Conservation (phyloP, 2,329 filamentous ascomycete genomes). For the Botrytis galanthina region DNA sequence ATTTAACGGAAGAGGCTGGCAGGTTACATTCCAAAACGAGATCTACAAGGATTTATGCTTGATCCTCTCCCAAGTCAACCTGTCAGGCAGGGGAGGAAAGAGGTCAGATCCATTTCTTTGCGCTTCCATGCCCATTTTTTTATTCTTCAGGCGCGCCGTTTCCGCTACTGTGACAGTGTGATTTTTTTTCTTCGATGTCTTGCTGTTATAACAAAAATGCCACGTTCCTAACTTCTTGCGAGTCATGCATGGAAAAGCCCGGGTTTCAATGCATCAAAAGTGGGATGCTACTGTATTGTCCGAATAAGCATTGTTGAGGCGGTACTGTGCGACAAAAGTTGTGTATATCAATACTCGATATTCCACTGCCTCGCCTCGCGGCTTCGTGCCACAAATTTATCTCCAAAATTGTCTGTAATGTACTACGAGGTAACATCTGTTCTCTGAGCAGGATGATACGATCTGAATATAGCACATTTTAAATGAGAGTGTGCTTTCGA, state of each 20-base stretch:
- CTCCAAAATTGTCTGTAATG: neutral
- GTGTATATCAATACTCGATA: slow-evolving; percentile 19
- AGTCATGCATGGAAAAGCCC: slow-evolving; percentile 19
- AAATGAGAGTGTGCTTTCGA: slow-evolving; percentile 3
- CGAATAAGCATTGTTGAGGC: slow-evolving; percentile 6
- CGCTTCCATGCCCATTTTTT: slow-evolving; percentile 13
- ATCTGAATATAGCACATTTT: neutral
- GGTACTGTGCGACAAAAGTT: slow-evolving; percentile 2
- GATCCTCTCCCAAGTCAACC: slow-evolving; percentile 14
- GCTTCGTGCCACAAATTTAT: neutral
- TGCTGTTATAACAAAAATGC: slow-evolving; percentile 20
- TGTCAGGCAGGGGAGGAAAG: slow-evolving; percentile 17
- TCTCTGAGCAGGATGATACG: neutral
- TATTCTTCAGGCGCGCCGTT: slow-evolving; percentile 20
- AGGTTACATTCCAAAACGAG: slow-evolving; percentile 6
- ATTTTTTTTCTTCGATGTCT: neutral
- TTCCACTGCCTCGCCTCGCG: neutral
- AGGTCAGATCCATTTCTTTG: slow-evolving; percentile 12
- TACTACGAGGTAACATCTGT: neutral
- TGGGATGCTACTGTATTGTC: slow-evolving; percentile 13
- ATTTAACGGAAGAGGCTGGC: slow-evolving; percentile 14
- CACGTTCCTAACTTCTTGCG: slow-evolving; percentile 16
- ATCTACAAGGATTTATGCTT: slow-evolving; percentile 20
- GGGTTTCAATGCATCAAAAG: slow-evolving; percentile 20
- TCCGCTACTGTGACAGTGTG: slow-evolving; percentile 10